Evolutionary conservation across 495 filamentous ascomycete species (phyloP).

Genomic region (Aspergillus bertholletiae): DNA sequence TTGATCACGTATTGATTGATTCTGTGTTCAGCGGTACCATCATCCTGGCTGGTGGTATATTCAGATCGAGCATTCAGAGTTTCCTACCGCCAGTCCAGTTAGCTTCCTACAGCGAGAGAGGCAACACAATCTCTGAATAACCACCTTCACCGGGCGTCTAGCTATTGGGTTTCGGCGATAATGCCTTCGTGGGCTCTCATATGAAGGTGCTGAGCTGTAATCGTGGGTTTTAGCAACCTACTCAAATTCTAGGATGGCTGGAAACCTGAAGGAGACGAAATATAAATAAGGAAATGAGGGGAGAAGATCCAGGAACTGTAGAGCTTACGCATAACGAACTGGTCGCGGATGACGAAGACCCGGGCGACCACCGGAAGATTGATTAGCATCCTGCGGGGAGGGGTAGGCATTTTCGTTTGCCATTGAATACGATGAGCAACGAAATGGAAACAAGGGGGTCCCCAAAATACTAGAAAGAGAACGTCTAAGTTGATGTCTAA

Average conservation of each 20-base stretch:
- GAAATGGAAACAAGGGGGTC: background rate
- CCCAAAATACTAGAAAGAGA: background rate
- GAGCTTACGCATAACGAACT: conserved; percentile 37
- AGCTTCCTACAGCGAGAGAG: background rate
- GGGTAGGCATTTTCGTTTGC: conserved; percentile 18
- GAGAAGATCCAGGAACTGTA: background rate
- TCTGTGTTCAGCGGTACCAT: conserved; percentile 70
- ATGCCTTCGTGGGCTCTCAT: conserved; percentile 70
- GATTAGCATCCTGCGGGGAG: conserved; percentile 16
- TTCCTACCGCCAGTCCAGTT: conserved; percentile 54
- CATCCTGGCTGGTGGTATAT: conserved; percentile 81
- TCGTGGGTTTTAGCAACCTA: background rate
- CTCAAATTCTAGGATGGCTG: background rate
- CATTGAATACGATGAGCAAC: conserved; percentile 16
- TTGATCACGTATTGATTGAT: conserved; percentile 95
- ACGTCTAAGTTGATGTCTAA: background rate
- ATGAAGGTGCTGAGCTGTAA: conserved; percentile 48
- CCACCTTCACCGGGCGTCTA: conserved; percentile 68
- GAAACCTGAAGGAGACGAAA: background rate
- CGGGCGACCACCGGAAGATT: conserved; percentile 6
- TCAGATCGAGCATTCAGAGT: conserved; percentile 86
- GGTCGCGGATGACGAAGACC: conserved; percentile 13
- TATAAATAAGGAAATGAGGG: conserved; percentile 5
- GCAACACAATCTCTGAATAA: background rate
- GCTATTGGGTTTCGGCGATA: conserved; percentile 69